Evolutionary conservation across 2,329 filamentous ascomycete genomes (phyloP).

Genomic region (Aspergillus thermomutatus): DNA sequence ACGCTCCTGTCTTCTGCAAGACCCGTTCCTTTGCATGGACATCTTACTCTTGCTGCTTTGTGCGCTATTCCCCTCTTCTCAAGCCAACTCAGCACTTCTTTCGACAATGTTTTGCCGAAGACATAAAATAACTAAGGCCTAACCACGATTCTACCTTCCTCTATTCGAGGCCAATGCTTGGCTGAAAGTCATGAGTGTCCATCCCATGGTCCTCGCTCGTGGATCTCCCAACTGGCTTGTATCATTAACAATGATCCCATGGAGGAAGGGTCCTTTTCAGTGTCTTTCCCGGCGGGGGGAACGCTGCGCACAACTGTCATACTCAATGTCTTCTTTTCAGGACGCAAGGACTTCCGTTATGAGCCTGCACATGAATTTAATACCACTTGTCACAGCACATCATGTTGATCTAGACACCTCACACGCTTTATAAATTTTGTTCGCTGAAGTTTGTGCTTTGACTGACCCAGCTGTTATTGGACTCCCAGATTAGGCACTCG

Average conservation of each 20-base stretch:
- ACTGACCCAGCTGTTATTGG: conserved; percentile 7
- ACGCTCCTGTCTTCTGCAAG: background rate
- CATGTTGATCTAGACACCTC: background rate
- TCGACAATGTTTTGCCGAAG: background rate
- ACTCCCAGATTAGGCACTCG: conserved; percentile 29
- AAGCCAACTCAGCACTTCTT: background rate
- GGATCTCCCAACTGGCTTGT: background rate
- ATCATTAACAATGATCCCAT: background rate
- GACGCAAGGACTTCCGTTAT: background rate
- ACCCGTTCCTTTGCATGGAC: background rate
- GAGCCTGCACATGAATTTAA: background rate
- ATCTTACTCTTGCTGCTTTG: background rate
- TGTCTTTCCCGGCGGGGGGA: background rate
- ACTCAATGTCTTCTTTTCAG: background rate
- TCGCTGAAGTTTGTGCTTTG: background rate
- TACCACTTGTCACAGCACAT: background rate
- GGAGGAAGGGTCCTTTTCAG: background rate
- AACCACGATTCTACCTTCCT: background rate
- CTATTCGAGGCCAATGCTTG: background rate
- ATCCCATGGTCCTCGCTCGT: background rate
- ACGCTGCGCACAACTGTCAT: background rate
- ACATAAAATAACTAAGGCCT: background rate
- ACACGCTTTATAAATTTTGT: background rate
- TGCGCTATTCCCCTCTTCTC: background rate
- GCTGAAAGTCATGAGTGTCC: background rate